Percentiles rank a stretch among this genome's conserved stretches.
Evolutionary conservation across 2,329 filamentous ascomycete genomes (phyloP).

Genomic region (Colletotrichum sp.): DNA sequence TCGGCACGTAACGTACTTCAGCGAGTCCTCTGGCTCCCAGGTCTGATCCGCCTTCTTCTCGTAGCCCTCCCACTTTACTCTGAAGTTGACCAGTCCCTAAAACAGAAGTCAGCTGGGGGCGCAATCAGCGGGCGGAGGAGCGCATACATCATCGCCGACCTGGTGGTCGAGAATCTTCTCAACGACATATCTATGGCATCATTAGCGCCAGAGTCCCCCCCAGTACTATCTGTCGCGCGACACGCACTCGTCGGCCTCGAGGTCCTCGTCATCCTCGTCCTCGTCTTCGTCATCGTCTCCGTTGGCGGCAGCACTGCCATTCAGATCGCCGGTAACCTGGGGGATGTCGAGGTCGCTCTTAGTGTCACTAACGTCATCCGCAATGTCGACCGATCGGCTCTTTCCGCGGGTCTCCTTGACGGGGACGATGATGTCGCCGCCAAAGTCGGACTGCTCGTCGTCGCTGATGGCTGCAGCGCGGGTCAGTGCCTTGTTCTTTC

Average conservation of each 20-base stretch:
- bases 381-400: slow-evolving; percentile 4
- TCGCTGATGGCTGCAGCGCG: slow-evolving; percentile 40
- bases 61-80: slow-evolving; percentile 85
- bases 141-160: slow-evolving; percentile 58
- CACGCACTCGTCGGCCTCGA: slow-evolving; percentile 32
- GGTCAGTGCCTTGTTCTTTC: not conserved
- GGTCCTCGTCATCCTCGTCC: slow-evolving; percentile 47
- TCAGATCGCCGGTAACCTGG: slow-evolving; percentile 2
- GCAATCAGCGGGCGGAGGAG: not conserved
- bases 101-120: not conserved
- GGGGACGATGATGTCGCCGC: slow-evolving; percentile 5
- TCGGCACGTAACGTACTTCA: slow-evolving; percentile 49
- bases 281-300: slow-evolving; percentile 42
- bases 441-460: slow-evolving; percentile 35
- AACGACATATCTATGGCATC: slow-evolving; percentile 67
- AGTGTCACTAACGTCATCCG: not conserved
- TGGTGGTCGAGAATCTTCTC: slow-evolving; percentile 75
- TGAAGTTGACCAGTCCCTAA: slow-evolving; percentile 62
- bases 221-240: not conserved
- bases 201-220: slow-evolving; percentile 17
- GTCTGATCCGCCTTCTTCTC: slow-evolving; percentile 73
- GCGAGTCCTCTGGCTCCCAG: slow-evolving; percentile 80
- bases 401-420: slow-evolving; percentile 1
- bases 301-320: slow-evolving; percentile 27
- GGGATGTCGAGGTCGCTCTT: slow-evolving; percentile 5